Base-by-base conservation (phyloP, 2,329 filamentous ascomycete genomes). In the Fusarium gaditjirri region DNA sequence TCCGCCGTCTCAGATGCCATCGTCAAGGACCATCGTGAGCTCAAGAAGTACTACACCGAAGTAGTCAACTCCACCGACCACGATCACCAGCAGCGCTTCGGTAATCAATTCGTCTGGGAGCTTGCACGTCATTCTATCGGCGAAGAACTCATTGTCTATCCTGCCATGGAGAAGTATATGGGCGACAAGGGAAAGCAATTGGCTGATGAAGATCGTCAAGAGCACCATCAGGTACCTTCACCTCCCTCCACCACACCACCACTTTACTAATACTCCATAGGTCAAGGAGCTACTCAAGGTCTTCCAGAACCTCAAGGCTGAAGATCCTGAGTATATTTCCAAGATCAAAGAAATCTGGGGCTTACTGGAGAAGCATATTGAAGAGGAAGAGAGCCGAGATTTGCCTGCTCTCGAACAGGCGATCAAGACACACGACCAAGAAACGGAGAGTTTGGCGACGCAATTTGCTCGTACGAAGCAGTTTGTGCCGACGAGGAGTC, bases 111-210 rank as follows among this genome's bases (percentile, higher is more conserved):
- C 55, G 79, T 81, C 2, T 87, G 85, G 86, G 84, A 86, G 55
- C 76, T 87, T 0, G 83, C 85, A 3, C 81, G 85, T 5, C 85
- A 86, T 71, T 84, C 83, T 0, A 78, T 87, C n/a, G 80, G 80
- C 11, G 84, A 87, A 65, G 85, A 87, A 70, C 74, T 87, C 0
- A 80, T 89, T 14, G 80, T 89, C 2, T 89, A 89, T 66, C 87
- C 88, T 1, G 86, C 85, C 4, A 79, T 89, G 23, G 85, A 88
- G 73, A 83, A 85, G 63, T 77, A 86, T 59, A 69, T 89, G 23
- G 77, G 81, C 3, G 76, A 80, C 2, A 72, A 81, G 46, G 86
- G 87, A 49, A 80, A 81, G 38, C 70, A 77, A 4, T 77, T 86
- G 70, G 85, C 86, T 0, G 83, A 86, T 19, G 82, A 83, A 47